Evolutionary conservation across 2,329 filamentous ascomycete species (phyloP).

Genomic region (Rhynchosporium graminicola): DNA sequence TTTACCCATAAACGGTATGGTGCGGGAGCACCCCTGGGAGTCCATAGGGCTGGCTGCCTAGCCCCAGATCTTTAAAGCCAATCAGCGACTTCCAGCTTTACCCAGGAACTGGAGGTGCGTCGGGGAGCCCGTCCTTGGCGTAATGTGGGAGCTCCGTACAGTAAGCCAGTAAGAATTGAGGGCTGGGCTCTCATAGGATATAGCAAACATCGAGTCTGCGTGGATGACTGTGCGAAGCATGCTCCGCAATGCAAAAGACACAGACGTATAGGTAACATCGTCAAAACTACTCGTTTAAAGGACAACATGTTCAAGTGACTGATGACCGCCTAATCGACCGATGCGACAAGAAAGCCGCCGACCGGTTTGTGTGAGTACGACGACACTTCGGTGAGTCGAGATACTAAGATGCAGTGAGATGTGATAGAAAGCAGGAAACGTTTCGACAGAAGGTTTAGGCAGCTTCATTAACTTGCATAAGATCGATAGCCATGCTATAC

Average conservation of each 20-base stretch:
- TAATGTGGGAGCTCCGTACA: constrained; percentile 1
- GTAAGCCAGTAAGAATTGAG: constrained; percentile 5
- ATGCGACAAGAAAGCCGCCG: background rate
- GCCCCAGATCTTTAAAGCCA: background rate
- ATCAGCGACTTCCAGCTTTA: background rate
- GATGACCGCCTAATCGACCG: constrained; percentile 19
- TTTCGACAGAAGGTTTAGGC: constrained; percentile 24
- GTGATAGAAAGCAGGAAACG: constrained; percentile 17
- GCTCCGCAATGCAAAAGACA: too few species aligned
- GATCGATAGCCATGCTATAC: background rate
- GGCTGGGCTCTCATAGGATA: background rate
- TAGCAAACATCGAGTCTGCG: background rate
- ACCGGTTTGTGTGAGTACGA: background rate
- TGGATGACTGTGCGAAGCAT: constrained; percentile 8
- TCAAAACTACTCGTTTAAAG: constrained; percentile 2
- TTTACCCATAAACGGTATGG: background rate
- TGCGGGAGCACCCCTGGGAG: background rate
- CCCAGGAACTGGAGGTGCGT: background rate
- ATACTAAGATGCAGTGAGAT: constrained; percentile 12
- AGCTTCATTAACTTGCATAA: constrained; percentile 23
- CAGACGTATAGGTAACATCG: background rate
- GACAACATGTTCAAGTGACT: constrained; percentile 8
- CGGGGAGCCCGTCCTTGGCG: constrained; percentile 10
- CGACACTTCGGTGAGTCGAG: constrained; percentile 1
- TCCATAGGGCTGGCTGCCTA: background rate